Base-by-base conservation (phyloP, 2,329 filamentous ascomycete genomes). In the Colletotrichum viniferum region DNA sequence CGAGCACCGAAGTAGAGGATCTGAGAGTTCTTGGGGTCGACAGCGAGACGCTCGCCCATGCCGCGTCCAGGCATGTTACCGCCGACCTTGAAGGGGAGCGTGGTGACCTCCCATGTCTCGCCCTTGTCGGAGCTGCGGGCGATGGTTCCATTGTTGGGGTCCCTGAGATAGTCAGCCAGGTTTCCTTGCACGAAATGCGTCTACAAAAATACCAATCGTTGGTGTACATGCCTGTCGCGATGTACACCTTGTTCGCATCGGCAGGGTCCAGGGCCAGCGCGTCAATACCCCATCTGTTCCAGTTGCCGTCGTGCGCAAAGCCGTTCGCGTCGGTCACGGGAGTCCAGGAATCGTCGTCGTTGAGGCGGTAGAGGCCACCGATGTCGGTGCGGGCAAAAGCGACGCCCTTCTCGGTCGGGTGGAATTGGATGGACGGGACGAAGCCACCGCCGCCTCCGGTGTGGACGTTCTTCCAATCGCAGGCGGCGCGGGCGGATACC, bases 21-120 rank as follows among this genome's bases (percentile, higher is more conserved):
- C 32, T 89, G 86, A 48, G 89, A 87, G 78, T 90, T 89, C 61
- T 88, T 86, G 3, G 90, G 90, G 78, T 92, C 90, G 10, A 92
- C 86, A 4, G 89, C 90, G 7, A 92, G 86, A 16, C 90, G 86
- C 79, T 92, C 90, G 18, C 90, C 90, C 81, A 88, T 88, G 9
- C 90, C 90, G 32, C 90, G 87, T 3, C 90, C 90, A 9, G 90
- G 90, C 89, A 91, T 92, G 79, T 92, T 92, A 1, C 90, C 90
- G 9, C 90, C 90, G 61, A 91, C 88, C 79, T 92, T 92, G 84
- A 92, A 92, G 4, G 88, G 85, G 1, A 92, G 84, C 7, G 83
- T 82, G 0, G 88, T 87, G 24, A 85, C 83, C 2, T 83, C 78
- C 88, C 89, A 92, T 1, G 90, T 91, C 4, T 81, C 82, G 2